Evolutionary conservation across 2,329 filamentous ascomycete genomes (phyloP), one percentile per base, ranked within the genome.

Genomic region (Kalmusia sp.): DNA sequence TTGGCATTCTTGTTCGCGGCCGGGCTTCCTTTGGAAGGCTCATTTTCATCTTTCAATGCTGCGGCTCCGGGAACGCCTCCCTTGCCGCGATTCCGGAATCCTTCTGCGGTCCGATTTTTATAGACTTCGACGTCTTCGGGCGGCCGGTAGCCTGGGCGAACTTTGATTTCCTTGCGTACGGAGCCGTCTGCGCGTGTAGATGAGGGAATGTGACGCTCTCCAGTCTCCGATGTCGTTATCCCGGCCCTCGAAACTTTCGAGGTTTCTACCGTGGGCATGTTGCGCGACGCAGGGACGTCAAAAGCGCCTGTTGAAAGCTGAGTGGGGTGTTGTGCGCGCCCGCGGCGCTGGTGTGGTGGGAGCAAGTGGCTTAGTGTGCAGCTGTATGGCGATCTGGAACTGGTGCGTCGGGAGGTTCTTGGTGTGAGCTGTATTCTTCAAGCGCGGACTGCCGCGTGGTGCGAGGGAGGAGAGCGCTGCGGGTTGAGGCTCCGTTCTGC

Each of bases 101-200:
- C 87, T 72, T 95, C 90, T 44, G 93, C 93, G 1, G 88, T 92
- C 52, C 91, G 88, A 76, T 96, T 97, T 79, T 92, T 96, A 84
- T 99, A 99, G 39, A 96, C 82, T 71, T 97, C 92, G 59, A 98
- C 89, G 76, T 99, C 95, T 77, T 99, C 95, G 0, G 93, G 92
- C 1, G 95, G 96, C 28, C 88, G 87, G 77, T 97, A 99, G 49
- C 95, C 96, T 0, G 95, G 93, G 25, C 92, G 87, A 56, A 99
- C 92, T 69, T 91, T 91, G 71, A 98, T 98, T 68, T 96, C 93
- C 70, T 91, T 96, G 51, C 95, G 87, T n/a, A 91, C 91, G 45
- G 89, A 92, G 52, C 95, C 95, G 71, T 99, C 95, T 21, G 95
- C 79, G 49, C 96, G 89, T 37, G 86, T 80, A 0, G 93, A 98